Percentiles rank a stretch among this genome's conserved stretches.
phyloP scores from a whole-genome alignment of 1,139 yeast genomes.

The Candida tunisiensis region DNA sequence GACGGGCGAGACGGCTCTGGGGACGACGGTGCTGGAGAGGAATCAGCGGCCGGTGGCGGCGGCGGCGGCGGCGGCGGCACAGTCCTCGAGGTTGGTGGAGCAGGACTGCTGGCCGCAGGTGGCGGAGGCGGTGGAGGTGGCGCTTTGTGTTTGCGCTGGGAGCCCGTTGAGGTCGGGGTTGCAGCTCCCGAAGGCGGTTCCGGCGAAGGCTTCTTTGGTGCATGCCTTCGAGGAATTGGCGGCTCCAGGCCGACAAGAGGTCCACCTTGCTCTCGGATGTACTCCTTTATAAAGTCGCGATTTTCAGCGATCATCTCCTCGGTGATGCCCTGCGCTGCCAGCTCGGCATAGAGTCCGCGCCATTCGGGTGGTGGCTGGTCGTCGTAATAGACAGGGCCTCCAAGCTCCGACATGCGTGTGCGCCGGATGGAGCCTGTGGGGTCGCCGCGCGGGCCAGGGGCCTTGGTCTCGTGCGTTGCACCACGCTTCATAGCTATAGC shows the following conservation, averaged over 20 bases:
- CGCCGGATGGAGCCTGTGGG: slow-evolving; percentile 24
- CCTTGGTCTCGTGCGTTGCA: slow-evolving; percentile 22
- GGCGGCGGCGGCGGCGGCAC: slow-evolving; percentile 9
- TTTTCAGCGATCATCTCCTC: slow-evolving; percentile 87
- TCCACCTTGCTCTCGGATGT: slow-evolving; percentile 63
- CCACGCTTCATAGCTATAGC: slow-evolving; percentile 59
- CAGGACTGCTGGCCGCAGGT: slow-evolving; percentile 4
- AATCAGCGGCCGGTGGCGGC: slow-evolving; percentile 10
- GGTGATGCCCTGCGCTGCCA: slow-evolving; percentile 64
- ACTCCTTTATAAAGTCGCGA: slow-evolving; percentile 64
- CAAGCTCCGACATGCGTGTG: slow-evolving; percentile 40
- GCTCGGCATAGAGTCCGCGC: slow-evolving; percentile 57
- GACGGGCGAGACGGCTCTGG: slow-evolving; percentile 13
- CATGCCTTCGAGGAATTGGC: slow-evolving; percentile 53
- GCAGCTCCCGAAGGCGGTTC: slow-evolving; percentile 4
- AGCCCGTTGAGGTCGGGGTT: slow-evolving; percentile 9
- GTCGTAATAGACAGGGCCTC: slow-evolving; percentile 49
- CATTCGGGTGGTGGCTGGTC: slow-evolving; percentile 77
- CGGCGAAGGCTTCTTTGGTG: slow-evolving; percentile 8
- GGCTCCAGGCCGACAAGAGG: slow-evolving; percentile 79
- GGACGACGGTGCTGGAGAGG: slow-evolving; percentile 8
- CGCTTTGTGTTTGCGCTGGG: too few species aligned
- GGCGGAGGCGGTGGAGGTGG: slow-evolving; percentile 17
- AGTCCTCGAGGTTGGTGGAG: slow-evolving; percentile 5
- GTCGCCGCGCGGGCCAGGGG: slow-evolving; percentile 60